These are phyloP conservation scores for Astraeus odoratus DNA, from an alignment of 768 basidiomycete species.

Conservation along the genomic window DNA sequence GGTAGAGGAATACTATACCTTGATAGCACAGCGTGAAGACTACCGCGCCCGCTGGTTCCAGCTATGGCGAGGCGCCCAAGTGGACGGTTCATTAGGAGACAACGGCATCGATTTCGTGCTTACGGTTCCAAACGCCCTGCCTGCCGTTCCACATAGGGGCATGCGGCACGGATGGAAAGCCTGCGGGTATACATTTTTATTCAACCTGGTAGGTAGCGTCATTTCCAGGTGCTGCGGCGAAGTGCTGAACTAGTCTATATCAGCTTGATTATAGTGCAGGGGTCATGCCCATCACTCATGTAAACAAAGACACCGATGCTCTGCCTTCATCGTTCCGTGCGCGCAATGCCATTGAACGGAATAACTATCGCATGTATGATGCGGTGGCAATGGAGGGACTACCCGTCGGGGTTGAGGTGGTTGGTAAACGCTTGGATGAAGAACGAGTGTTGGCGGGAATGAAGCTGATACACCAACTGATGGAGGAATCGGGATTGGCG, in stretches of 20 bases:
- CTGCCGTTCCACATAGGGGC: conserved; percentile 49
- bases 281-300: conserved; percentile 38
- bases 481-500: conserved; percentile 16
- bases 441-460: conserved; percentile 43
- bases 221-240: neutral
- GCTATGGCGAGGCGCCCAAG: conserved; percentile 23
- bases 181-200: conserved; percentile 59
- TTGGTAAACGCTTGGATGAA: conserved; percentile 38
- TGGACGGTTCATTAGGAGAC: conserved; percentile 23
- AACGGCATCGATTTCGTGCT: conserved; percentile 55
- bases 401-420: conserved; percentile 38
- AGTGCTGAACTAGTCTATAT: neutral
- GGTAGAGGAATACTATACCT: conserved; percentile 41
- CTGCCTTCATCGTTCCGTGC: conserved; percentile 18
- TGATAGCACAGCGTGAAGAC: conserved; percentile 39
- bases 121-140: conserved; percentile 55
- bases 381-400: conserved; percentile 36
- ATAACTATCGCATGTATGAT: conserved; percentile 36
- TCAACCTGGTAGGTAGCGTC: conserved; percentile 47
- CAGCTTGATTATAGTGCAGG: conserved; percentile 41
- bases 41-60: conserved; percentile 36
- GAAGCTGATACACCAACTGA: conserved; percentile 30
- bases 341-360: conserved; percentile 33
- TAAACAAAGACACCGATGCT: conserved; percentile 28
- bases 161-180: conserved; percentile 51